Evolutionary conservation across 176 grass and related monocot species (phyloP).

Genomic region (Musa acuminata): DNA sequence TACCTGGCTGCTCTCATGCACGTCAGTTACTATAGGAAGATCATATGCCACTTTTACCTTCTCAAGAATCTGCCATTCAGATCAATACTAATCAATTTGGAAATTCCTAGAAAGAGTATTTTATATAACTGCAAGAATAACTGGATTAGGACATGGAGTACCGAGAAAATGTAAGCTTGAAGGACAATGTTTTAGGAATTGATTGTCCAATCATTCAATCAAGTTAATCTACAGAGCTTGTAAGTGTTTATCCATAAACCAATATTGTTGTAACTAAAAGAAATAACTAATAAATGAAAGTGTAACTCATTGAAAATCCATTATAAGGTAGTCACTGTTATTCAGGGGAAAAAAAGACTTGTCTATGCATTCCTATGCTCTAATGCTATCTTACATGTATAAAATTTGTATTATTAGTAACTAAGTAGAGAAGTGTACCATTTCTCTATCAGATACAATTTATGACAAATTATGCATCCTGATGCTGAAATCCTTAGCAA

Average conservation of each 20-base stretch:
- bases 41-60: slow-evolving; percentile 80
- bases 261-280: background rate
- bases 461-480: background rate
- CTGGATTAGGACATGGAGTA: background rate
- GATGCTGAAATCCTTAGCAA: background rate
- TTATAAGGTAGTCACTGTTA: background rate
- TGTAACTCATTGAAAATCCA: background rate
- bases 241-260: background rate
- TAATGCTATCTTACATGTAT: background rate
- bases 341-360: background rate
- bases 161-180: background rate
- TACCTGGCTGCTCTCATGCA: slow-evolving; percentile 93
- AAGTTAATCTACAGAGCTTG: no score
- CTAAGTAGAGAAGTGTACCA: background rate
- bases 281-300: background rate
- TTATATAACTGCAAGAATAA: background rate
- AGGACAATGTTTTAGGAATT: background rate
- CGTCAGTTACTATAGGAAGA: slow-evolving; percentile 82
- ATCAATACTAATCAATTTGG: background rate
- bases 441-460: background rate
- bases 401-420: no score
- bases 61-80: slow-evolving; percentile 68
- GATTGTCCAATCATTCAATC: no score
- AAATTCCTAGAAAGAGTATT: background rate
- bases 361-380: background rate